A percentile compares a stretch with the other conserved stretches of the same genome.
phyloP scores from a whole-genome alignment of 176 grass and related monocot genomes.

The Lolium rigidum region DNA sequence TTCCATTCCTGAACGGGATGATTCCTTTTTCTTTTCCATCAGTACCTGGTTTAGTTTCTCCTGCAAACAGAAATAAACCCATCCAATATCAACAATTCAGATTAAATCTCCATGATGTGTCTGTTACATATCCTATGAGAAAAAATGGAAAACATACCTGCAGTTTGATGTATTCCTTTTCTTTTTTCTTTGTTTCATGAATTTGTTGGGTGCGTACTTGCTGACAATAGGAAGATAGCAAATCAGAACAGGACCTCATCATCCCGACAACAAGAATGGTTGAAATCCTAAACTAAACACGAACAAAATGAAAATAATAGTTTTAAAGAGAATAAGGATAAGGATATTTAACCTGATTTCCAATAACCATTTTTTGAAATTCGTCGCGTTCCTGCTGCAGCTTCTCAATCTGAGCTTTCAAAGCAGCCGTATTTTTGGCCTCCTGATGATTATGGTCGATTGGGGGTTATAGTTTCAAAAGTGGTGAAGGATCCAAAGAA shows the following conservation, averaged over 20 bases:
- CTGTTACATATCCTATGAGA: neutral
- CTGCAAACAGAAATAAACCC: conserved; percentile 52
- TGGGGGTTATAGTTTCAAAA: conserved; percentile 34
- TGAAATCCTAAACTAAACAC: neutral
- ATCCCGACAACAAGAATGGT: conserved; percentile 5
- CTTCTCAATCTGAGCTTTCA: conserved; percentile 97
- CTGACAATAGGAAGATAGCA: conserved; percentile 51
- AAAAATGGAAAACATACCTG: conserved; percentile 61
- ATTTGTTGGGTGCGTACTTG: conserved; percentile 97
- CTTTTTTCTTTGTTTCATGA: conserved; percentile 99
- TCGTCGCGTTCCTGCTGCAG: conserved; percentile 96
- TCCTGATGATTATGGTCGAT: conserved; percentile 65
- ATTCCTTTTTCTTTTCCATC: conserved; percentile 98
- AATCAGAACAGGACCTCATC: conserved; percentile 21
- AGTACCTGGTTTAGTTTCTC: conserved; percentile 92
- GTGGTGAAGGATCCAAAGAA: conserved; percentile 29
- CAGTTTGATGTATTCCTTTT: conserved; percentile 98
- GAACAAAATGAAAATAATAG: conserved; percentile 19
- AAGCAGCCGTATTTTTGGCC: conserved; percentile 78
- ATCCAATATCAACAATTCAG: conserved; percentile 18
- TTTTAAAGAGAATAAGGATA: neutral
- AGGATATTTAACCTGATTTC: conserved; percentile 80
- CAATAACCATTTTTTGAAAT: conserved; percentile 99
- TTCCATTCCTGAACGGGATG: conserved; percentile 97
- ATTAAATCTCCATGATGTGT: conserved; percentile 11